These are phyloP conservation scores for Pholiota molesta DNA, from an alignment of 768 basidiomycete genomes.

Conservation along the genomic window DNA sequence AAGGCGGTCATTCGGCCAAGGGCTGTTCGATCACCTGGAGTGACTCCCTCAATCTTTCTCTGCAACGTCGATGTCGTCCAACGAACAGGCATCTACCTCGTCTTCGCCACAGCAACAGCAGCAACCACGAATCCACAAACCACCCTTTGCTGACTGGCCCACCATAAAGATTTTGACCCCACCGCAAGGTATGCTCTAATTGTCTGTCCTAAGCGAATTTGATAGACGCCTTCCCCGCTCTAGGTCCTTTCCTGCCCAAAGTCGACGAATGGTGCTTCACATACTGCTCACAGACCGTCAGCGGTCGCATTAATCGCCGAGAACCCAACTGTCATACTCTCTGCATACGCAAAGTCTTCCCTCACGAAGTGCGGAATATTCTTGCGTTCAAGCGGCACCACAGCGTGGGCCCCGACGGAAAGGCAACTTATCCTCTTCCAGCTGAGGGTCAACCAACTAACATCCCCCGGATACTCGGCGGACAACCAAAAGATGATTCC, in stretches of 20 bases:
- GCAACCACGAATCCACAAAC: slow-evolving; percentile 34
- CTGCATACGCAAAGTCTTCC: slow-evolving; percentile 67
- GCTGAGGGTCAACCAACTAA: slow-evolving; percentile 62
- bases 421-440: slow-evolving; percentile 63
- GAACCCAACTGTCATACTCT: slow-evolving; percentile 60
- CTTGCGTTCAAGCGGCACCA: slow-evolving; percentile 47
- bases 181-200: slow-evolving; percentile 43
- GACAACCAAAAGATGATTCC: slow-evolving; percentile 36
- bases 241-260: slow-evolving; percentile 60
- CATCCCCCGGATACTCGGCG: slow-evolving; percentile 48
- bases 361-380: slow-evolving; percentile 64
- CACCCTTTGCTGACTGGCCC: slow-evolving; percentile 49
- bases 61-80: slow-evolving; percentile 32
- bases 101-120: slow-evolving; percentile 33
- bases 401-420: slow-evolving; percentile 44
- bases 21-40: slow-evolving; percentile 15
- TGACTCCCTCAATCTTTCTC: slow-evolving; percentile 15
- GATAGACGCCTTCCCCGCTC: slow-evolving; percentile 5
- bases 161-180: slow-evolving; percentile 57
- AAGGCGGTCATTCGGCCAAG: background rate
- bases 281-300: slow-evolving; percentile 61
- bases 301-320: slow-evolving; percentile 50
- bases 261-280: slow-evolving; percentile 69
- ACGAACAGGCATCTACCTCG: slow-evolving; percentile 28
- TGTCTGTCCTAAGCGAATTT: background rate